Conservation (phyloP, 202 grass and related monocot genomes). For the Carex arenaria region DNA sequence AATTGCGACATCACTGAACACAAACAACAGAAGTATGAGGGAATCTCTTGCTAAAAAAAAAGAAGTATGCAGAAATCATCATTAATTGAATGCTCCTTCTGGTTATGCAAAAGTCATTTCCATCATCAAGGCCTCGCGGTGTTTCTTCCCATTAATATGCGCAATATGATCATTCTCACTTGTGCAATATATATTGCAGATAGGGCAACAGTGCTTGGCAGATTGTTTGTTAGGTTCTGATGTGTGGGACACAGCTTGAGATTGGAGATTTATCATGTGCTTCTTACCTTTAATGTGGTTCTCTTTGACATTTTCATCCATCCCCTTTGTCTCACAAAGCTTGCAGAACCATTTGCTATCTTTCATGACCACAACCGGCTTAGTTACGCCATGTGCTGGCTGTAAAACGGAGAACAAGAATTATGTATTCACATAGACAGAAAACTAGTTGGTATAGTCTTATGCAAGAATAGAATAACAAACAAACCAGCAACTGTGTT, state of each 20-base stretch:
- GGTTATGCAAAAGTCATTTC: not conserved
- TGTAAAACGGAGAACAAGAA: not conserved
- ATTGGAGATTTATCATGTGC: not conserved
- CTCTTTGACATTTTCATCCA: not conserved
- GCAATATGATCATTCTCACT: not conserved
- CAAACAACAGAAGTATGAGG: not conserved
- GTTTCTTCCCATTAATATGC: constrained; percentile 13
- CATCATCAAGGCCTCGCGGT: not conserved
- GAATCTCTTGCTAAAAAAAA: too few relatives aligned
- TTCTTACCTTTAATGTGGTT: constrained; percentile 16
- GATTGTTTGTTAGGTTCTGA: not conserved
- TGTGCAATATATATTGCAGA: constrained; percentile 8
- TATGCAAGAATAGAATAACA: not conserved
- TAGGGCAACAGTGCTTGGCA: not conserved
- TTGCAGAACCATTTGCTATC: constrained; percentile 14
- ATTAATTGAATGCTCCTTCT: not conserved
- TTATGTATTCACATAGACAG: not conserved
- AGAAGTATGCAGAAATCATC: not conserved
- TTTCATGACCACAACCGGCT: not conserved
- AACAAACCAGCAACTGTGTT: not conserved
- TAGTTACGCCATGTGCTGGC: not conserved
- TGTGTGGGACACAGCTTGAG: not conserved
- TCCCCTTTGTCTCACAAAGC: not conserved
- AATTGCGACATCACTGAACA: not conserved
- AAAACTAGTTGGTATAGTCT: not conserved